Evolutionary conservation across 257 asterid genomes (phyloP).

Genomic region (Gentiana straminea): DNA sequence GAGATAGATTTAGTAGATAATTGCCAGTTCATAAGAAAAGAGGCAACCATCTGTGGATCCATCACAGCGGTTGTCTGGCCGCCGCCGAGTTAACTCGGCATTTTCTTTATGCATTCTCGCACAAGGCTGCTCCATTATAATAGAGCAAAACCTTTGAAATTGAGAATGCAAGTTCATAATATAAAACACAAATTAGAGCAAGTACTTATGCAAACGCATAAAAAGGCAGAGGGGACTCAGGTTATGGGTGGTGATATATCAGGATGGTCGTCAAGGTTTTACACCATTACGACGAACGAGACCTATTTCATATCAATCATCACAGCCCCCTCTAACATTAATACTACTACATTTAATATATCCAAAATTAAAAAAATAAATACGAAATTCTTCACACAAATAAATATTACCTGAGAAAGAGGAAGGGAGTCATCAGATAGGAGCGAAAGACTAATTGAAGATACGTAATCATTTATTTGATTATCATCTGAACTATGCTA

Average conservation of each 20-base stretch:
- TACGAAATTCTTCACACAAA: too few species aligned
- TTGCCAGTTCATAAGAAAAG: background rate
- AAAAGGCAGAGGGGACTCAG: conserved; percentile 18
- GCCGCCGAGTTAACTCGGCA: conserved; percentile 23
- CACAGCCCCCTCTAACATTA: too few species aligned
- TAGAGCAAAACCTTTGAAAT: conserved; percentile 12
- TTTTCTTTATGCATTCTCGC: conserved; percentile 16
- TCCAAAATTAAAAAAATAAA: too few species aligned
- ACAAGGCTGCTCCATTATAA: conserved; percentile 10
- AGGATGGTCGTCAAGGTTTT: conserved; percentile 37
- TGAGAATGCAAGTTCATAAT: conserved; percentile 9
- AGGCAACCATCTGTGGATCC: conserved; percentile 27
- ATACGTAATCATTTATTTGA: conserved; percentile 12
- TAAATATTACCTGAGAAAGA: too few species aligned
- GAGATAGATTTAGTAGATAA: conserved; percentile 26
- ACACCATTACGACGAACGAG: conserved; percentile 36
- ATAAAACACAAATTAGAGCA: too few species aligned
- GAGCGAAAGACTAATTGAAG: conserved; percentile 27
- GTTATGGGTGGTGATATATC: conserved; percentile 48
- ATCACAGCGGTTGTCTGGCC: conserved; percentile 37
- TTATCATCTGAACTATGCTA: too few species aligned
- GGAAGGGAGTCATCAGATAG: conserved; percentile 19
- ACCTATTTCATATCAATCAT: conserved; percentile 9
- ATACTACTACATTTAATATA: too few species aligned
- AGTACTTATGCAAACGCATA: too few species aligned